Conservation (phyloP, 106 monocot species). For the Ottelia alismoides region DNA sequence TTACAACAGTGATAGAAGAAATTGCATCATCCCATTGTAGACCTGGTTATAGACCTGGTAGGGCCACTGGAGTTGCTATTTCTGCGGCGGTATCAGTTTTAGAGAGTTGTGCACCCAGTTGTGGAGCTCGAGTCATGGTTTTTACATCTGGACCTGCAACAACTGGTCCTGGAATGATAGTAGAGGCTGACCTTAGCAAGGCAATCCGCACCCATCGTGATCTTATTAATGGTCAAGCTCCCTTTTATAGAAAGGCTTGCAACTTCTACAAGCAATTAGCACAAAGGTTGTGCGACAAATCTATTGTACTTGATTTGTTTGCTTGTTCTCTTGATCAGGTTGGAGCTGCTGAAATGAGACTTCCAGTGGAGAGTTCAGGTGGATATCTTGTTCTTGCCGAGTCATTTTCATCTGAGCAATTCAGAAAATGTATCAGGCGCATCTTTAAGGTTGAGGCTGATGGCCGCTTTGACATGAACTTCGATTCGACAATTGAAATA, state of each 20-base stretch:
- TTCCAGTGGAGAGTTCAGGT: slow-evolving; percentile 67
- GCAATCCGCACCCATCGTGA: slow-evolving; percentile 75
- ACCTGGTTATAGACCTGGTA: slow-evolving; percentile 42
- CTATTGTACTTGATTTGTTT: slow-evolving; percentile 78
- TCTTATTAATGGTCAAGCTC: slow-evolving; percentile 39
- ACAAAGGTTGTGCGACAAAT: slow-evolving; percentile 34
- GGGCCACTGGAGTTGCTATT: slow-evolving; percentile 82
- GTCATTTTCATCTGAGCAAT: slow-evolving; percentile 81
- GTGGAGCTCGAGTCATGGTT: slow-evolving; percentile 74
- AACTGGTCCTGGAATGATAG: slow-evolving; percentile 72
- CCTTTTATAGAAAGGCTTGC: slow-evolving; percentile 35
- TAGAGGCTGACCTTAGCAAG: slow-evolving; percentile 50
- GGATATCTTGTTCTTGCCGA: slow-evolving; percentile 75
- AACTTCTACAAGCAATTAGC: slow-evolving; percentile 58
- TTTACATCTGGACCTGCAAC: slow-evolving; percentile 86
- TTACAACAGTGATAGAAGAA: slow-evolving; percentile 71
- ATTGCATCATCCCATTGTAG: slow-evolving; percentile 21
- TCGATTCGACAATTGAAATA: slow-evolving; percentile 69
- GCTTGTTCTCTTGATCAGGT: slow-evolving; percentile 98
- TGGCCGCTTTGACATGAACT: slow-evolving; percentile 50
- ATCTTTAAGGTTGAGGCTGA: slow-evolving; percentile 47
- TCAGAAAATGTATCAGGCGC: slow-evolving; percentile 52
- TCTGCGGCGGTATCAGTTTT: slow-evolving; percentile 63
- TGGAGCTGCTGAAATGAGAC: slow-evolving; percentile 63
- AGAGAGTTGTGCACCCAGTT: slow-evolving; percentile 36